Evolutionary conservation across 768 basidiomycete genomes (phyloP).

Genomic region (Tylopilus subfusipes): DNA sequence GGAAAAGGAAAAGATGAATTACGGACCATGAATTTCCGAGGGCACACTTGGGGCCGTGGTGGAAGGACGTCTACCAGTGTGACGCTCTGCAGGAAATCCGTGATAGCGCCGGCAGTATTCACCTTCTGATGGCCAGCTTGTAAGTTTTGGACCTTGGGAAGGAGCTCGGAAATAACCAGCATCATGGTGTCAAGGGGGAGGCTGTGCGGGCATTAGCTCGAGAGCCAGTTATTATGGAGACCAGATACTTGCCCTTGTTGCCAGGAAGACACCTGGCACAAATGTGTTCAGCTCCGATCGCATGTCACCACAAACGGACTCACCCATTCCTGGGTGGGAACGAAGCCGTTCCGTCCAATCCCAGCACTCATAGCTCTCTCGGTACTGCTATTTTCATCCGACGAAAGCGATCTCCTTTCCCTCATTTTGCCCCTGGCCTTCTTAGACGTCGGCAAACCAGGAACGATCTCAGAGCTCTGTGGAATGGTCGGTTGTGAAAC

Average conservation of each 20-base stretch:
- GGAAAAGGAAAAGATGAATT: not conserved
- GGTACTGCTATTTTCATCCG: slow-evolving; percentile 48
- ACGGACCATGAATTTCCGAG: slow-evolving; percentile 76
- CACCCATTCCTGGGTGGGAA: slow-evolving; percentile 98
- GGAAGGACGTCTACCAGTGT: slow-evolving; percentile 74
- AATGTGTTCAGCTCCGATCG: slow-evolving; percentile 1
- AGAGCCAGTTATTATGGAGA: not conserved
- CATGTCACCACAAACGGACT: slow-evolving; percentile 11
- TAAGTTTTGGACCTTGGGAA: slow-evolving; percentile 80
- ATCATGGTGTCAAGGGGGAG: slow-evolving; percentile 87
- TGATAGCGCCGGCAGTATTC: slow-evolving; percentile 63
- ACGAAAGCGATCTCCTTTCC: slow-evolving; percentile 58
- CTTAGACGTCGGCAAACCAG: slow-evolving; percentile 54
- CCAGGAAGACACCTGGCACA: slow-evolving; percentile 79
- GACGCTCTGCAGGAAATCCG: slow-evolving; percentile 70
- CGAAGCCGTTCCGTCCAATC: slow-evolving; percentile 86
- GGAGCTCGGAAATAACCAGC: slow-evolving; percentile 81
- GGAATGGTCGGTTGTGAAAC: slow-evolving; percentile 39
- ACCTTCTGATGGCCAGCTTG: slow-evolving; percentile 64
- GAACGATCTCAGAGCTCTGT: slow-evolving; percentile 40
- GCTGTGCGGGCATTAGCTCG: slow-evolving; percentile 37
- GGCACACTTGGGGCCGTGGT: slow-evolving; percentile 54
- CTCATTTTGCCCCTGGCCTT: slow-evolving; percentile 92
- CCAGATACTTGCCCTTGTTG: slow-evolving; percentile 73
- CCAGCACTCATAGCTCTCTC: slow-evolving; percentile 65